Base-by-base conservation (phyloP, 805 yeast species). In the Torulaspora quercuum region DNA sequence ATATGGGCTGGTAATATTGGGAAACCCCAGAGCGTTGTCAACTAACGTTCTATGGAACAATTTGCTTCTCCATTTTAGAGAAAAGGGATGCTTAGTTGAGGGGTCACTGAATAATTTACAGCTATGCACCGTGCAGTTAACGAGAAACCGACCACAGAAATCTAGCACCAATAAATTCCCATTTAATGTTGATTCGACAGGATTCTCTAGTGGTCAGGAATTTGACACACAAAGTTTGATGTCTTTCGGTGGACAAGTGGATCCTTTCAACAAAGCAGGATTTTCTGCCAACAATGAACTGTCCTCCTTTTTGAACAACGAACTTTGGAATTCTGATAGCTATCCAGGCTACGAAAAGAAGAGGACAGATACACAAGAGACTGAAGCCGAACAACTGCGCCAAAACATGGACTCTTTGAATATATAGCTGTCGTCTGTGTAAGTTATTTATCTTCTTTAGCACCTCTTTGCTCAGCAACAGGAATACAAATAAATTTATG, bases 31-130 rank as follows among this genome's bases (percentile, higher is more conserved):
- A 44, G 76, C 92, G 0, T 68, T 89, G 46, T 72, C 84, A 28
- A 72, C 73, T 41, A 82, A 84, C 58, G 59, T 69, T 8, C 64
- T 89, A 44, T 89, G 97, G 97, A 79, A 79, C 49, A 81, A 77
- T 43, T 64, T 89, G 41, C 66, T 89, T 48, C 62, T 76, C 29
- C 94, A 86, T 56, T 88, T 76, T 64, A 72, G 95, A 61, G 90
- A 85, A 49, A 75, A 73, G 38, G 95, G 95, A 1, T 83, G 94
- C 61, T 66, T 89, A 20, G 97, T 89, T 17, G 96, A 89, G 59
- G 97, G 97, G 7, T 78, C 86, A 1, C 68, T 89, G 47, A 90
- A 82, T 41, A 83, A 78, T 49, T 69, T 89, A 45, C 92, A 82
- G 56, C 63, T 82, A 33, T 79, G 88, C 42, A 68, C 80, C 40